Base-by-base conservation (phyloP, 2,329 filamentous ascomycete species). In the Sarocladium oryzae region DNA sequence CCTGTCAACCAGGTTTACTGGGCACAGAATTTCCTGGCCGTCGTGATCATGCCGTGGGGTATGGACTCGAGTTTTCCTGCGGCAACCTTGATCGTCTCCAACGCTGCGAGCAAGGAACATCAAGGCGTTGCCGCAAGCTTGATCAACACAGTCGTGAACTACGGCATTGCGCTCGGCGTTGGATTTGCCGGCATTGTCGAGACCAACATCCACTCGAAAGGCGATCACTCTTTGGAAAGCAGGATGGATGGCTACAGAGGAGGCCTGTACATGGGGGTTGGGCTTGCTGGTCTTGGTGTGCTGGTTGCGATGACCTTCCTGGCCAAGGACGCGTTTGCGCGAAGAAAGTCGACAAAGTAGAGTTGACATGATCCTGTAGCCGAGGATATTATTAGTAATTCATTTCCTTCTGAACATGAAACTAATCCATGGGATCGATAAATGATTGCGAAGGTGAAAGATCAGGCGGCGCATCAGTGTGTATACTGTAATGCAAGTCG, bases 31-130 rank as follows among this genome's bases (percentile, higher is more conserved):
- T 87, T 88, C 59, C 71, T 83, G 9, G 72, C 72, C 2, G 69
- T 79, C 4, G 21, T 85, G 2, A 59, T 86, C 41, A 80, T 79
- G 64, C 76, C 79, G 0, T 82, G 76, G 57, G 81, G 81, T 2
- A 82, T 85, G 76, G 82, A 87, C 60, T 84, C 85, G 73, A 79
- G 73, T 2, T 84, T 84, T 57, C 83, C 84, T 0, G 77, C 81
- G 0, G 80, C 78, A 0, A 84, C 75, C 0, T 60, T 86, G 11
- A 73, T 86, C 26, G 67, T 87, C 8, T 79, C 75, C 26, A 76
- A 85, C 56, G 67, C 68, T 1, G 69, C 77, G 0, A 61, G 67
- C 11, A 69, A 66, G 51, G 64, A 71, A 37, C 67, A 78, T 51
- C 72, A 76, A 57, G 73, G 73, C 3, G 69, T 75, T 10, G 73